phyloP scores from a whole-genome alignment of 768 basidiomycete species.

The Rhizopogon roseolus region DNA sequence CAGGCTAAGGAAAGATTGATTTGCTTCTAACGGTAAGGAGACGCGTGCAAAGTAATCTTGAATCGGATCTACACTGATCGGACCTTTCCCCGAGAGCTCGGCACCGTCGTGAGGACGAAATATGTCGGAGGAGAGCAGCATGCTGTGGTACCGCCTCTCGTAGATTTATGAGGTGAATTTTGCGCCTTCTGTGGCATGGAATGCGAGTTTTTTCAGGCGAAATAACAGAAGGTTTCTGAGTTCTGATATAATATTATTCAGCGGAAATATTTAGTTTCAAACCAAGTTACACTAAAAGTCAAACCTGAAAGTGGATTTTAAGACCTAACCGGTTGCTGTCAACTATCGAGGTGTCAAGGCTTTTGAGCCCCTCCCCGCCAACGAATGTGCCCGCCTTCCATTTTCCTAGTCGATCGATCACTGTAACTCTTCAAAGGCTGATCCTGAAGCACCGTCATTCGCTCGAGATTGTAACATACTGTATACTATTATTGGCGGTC shows the following conservation, averaged over 20 bases:
- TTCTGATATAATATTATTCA: conserved; percentile 17
- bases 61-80: conserved; percentile 25
- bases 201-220: neutral
- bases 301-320: conserved; percentile 9
- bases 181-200: neutral
- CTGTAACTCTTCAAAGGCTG: conserved; percentile 4
- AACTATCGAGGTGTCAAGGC: neutral
- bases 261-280: conserved; percentile 20
- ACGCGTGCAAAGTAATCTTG: conserved; percentile 14
- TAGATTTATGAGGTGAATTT: neutral
- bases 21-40: neutral
- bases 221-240: neutral
- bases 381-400: conserved; percentile 2
- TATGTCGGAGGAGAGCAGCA: neutral
- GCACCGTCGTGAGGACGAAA: conserved; percentile 14
- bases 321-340: conserved; percentile 2
- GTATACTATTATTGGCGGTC: conserved; percentile 17
- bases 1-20: neutral
- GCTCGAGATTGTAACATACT: conserved; percentile 10
- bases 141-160: neutral
- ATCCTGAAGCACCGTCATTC: conserved; percentile 6
- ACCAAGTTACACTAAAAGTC: conserved; percentile 14
- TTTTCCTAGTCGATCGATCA: conserved; percentile 9
- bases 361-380: neutral
- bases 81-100: conserved; percentile 12